phyloP scores from a whole-genome alignment of 2,329 filamentous ascomycete species.

The Thermoascus crustaceus region DNA sequence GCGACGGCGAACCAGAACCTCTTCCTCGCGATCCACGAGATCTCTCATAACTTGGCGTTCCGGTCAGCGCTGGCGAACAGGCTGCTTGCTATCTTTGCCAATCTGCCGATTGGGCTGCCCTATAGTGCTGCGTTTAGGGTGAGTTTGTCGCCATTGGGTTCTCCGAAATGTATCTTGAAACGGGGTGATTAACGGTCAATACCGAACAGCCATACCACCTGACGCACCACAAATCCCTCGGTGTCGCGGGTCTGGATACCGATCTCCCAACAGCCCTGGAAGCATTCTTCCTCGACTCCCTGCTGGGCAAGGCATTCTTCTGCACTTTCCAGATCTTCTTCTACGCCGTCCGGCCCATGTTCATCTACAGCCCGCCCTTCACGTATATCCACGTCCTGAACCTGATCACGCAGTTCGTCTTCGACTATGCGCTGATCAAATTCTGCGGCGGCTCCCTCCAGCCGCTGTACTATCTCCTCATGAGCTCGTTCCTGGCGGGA shows the following conservation, averaged over 20 bases:
- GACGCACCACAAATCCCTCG: constrained; percentile 97
- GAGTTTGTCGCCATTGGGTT: constrained; percentile 23
- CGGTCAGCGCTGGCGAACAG: constrained; percentile 71
- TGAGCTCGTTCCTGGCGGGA: constrained; percentile 88
- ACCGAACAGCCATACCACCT: constrained; percentile 98
- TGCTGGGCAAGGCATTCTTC: constrained; percentile 96
- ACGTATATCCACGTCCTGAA: constrained; percentile 80
- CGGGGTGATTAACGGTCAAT: too few species aligned
- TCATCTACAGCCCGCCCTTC: constrained; percentile 81
- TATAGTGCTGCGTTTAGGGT: constrained; percentile 94
- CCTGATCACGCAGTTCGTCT: constrained; percentile 64
- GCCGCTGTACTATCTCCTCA: constrained; percentile 71
- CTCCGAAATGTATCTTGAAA: neutral
- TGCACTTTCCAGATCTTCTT: constrained; percentile 99
- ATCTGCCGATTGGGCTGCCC: constrained; percentile 88
- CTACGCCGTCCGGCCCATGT: constrained; percentile 93
- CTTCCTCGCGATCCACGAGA: constrained; percentile 97
- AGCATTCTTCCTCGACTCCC: constrained; percentile 82
- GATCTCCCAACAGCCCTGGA: constrained; percentile 90
- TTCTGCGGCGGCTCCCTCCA: constrained; percentile 48
- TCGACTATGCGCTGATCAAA: constrained; percentile 63
- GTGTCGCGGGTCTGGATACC: constrained; percentile 90
- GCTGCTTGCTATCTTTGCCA: constrained; percentile 83
- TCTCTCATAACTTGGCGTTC: constrained; percentile 96
- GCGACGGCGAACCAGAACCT: constrained; percentile 97